Base-by-base conservation (phyloP, 768 basidiomycete genomes). In the Russula virescens region DNA sequence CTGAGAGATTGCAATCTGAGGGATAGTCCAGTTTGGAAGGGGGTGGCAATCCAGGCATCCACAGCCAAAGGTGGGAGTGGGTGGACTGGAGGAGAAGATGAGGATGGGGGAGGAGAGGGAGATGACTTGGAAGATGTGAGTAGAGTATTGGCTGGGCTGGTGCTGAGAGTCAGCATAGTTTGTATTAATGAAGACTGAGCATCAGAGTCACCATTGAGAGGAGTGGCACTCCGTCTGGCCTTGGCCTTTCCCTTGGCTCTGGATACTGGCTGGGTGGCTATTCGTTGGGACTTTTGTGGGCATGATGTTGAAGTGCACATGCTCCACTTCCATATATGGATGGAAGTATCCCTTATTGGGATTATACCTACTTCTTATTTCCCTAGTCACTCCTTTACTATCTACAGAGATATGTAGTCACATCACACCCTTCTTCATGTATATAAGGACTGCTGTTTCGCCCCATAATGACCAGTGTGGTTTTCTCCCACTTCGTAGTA, bases 211-310 rank as follows among this genome's bases (percentile, higher is more conserved):
- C 66, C 34, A 77, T 61, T 18, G 80, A 68, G 21, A 72, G 77
- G 3, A 3, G 51, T 77, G 10, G 79, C 66, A 46, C 67, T 70
- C 60, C 74, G 72, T 63, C 78, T 82, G 54, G 75, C 77, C 63
- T 79, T 82, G 54, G 75, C 76, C 58, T 71, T 75, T 57, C 69
- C 70, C 47, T 79, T 78, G 19, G 68, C 70, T 35, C 72, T 69
- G 13, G 47, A 35, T 25, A 34, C 45, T 28, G 26, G n/a, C 66
- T 70, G 38, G 58, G 63, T 63, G 75, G 25, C 79, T 65, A 75
- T 76, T 72, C 74, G 79, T 68, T 9, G 23, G 71, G 68, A 58
- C 49, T 69, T 71, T 52, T 70, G 73, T 51, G 69, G 71, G 58
- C 74, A 74, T 26, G 69, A 70, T n/a, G n/a, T n/a, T n/a, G n/a